Percentiles rank a stretch among this genome's conserved stretches.
phyloP scores from a whole-genome alignment of 139 green algal species.

The Eudorina sp. region DNA sequence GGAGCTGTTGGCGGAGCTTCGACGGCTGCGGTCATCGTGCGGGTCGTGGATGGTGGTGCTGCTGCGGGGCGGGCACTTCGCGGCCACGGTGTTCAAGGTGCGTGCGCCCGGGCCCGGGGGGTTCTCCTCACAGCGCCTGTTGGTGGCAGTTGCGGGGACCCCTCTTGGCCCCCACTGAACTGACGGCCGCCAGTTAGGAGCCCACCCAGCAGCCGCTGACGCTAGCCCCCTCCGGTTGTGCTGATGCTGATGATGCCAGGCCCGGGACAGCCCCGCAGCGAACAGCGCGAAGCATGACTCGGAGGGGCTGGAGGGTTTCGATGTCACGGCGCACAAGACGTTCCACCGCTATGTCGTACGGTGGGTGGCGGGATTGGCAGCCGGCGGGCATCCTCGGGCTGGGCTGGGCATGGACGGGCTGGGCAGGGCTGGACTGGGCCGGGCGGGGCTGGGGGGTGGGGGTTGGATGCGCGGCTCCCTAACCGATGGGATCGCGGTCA shows the following conservation, averaged over 20 bases:
- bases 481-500: no score
- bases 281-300: slow-evolving; percentile 40
- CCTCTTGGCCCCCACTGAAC: no score
- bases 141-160: no score
- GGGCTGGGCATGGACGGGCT: no score
- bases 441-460: no score
- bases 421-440: no score
- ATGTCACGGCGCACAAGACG: slow-evolving; percentile 83
- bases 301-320: slow-evolving; percentile 50
- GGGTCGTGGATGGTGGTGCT: slow-evolving; percentile 60
- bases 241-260: background rate
- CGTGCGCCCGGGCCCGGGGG: background rate
- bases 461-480: no score
- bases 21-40: slow-evolving; percentile 45
- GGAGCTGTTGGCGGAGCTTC: slow-evolving; percentile 58
- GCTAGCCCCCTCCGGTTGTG: background rate
- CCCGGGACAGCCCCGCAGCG: background rate
- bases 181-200: no score
- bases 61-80: slow-evolving; percentile 83
- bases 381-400: no score
- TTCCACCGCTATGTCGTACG: slow-evolving; percentile 93
- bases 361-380: slow-evolving; percentile 32
- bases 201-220: no score
- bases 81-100: slow-evolving; percentile 73
- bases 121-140: no score